Conservation (phyloP, 352 stramenopile genomes). For the Vaucheria bursata region DNA sequence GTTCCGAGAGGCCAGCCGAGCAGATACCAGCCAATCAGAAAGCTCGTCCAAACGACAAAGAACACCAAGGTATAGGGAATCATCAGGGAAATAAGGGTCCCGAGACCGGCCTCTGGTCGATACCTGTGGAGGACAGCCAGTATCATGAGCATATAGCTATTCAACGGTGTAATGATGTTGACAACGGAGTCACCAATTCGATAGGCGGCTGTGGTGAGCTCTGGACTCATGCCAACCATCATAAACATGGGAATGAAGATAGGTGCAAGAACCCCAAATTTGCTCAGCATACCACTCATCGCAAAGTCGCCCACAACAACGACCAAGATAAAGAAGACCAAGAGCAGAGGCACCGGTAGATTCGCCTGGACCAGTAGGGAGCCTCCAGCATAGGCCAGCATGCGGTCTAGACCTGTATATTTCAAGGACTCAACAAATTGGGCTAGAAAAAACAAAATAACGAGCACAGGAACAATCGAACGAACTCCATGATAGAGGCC, state of each 20-base stretch:
- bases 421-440: too few relatives aligned
- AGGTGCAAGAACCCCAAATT: background rate
- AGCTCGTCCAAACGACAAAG: background rate
- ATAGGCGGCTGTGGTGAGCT: background rate
- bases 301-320: background rate
- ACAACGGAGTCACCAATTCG: background rate
- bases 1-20: too few relatives aligned
- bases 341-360: too few relatives aligned
- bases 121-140: background rate
- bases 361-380: too few relatives aligned
- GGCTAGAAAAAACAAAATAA: too few relatives aligned
- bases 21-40: background rate
- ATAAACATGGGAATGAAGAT: slow-evolving; percentile 4
- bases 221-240: background rate
- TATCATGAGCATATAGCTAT: background rate
- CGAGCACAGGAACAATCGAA: background rate
- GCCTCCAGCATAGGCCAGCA: too few relatives aligned
- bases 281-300: background rate
- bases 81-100: background rate
- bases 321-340: background rate
- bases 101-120: background rate
- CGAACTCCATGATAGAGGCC: background rate
- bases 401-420: too few relatives aligned
- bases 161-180: background rate
- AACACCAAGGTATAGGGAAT: background rate